Conservation (phyloP, 257 asterid species). For the Linderniella brevidens region DNA sequence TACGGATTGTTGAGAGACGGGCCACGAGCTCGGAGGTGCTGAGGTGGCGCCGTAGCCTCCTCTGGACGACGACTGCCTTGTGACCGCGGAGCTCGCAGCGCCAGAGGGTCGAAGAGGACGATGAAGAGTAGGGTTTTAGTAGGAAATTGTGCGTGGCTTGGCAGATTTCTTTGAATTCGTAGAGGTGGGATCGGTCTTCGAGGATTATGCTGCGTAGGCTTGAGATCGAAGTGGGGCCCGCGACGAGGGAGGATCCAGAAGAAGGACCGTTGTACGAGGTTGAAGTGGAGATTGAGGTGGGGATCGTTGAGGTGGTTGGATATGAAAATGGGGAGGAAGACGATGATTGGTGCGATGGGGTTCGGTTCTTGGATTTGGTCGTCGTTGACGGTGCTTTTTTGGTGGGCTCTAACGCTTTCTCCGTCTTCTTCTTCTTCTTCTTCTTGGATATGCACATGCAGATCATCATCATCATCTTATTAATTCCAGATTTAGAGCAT, state of each 20-base stretch:
- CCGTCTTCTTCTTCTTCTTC: too few species aligned
- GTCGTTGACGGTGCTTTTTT: too few species aligned
- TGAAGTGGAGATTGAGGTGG: not conserved
- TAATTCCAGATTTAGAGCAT: too few species aligned
- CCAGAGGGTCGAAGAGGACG: constrained; percentile 66
- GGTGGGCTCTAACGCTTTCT: not conserved
- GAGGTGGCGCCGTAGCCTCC: constrained; percentile 53
- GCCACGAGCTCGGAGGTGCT: constrained; percentile 36
- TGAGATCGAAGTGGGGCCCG: constrained; percentile 21
- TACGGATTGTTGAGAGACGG: constrained; percentile 44
- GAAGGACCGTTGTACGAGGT: not conserved
- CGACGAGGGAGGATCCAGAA: constrained; percentile 10
- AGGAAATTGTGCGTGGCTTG: constrained; percentile 46
- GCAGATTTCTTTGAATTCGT: constrained; percentile 37
- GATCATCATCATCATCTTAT: not conserved
- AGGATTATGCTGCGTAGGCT: constrained; percentile 38
- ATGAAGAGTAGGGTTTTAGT: constrained; percentile 28
- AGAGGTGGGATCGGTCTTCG: constrained; percentile 41
- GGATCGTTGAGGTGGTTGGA: too few species aligned
- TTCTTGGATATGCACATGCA: not conserved
- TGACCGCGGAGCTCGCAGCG: constrained; percentile 41
- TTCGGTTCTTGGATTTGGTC: too few species aligned
- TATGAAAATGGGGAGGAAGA: too few species aligned
- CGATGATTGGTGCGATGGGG: too few species aligned
- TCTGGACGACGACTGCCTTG: constrained; percentile 32